Evolutionary conservation across 139 green algal genomes (phyloP).

Genomic region (Volvox reticuliferus): DNA sequence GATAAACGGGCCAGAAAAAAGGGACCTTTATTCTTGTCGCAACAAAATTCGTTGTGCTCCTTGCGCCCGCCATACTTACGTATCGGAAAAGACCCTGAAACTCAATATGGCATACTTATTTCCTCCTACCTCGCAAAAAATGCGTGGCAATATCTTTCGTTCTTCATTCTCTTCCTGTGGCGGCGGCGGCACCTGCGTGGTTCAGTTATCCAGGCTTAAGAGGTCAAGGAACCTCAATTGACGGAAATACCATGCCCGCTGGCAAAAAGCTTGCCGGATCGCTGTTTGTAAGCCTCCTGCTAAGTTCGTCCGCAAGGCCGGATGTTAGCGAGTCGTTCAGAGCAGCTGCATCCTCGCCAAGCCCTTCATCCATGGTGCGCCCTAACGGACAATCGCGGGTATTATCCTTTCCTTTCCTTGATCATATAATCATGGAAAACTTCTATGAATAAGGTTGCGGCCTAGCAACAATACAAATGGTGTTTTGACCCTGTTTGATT

Average conservation of each 20-base stretch:
- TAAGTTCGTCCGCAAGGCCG: conserved; percentile 47
- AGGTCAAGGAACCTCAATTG: too few species aligned
- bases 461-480: too few species aligned
- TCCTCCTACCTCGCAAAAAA: conserved; percentile 31
- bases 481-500: too few species aligned
- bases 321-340: neutral
- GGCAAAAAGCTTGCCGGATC: conserved; percentile 43
- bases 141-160: neutral
- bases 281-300: conserved; percentile 45
- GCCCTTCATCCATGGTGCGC: conserved; percentile 21
- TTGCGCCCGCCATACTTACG: neutral
- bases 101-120: neutral
- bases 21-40: neutral
- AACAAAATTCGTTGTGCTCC: neutral
- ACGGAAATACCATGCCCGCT: neutral
- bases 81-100: conserved; percentile 2
- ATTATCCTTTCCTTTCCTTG: too few species aligned
- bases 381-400: too few species aligned
- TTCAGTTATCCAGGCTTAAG: too few species aligned
- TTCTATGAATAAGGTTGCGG: too few species aligned
- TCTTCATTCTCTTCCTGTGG: neutral
- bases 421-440: too few species aligned
- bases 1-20: neutral
- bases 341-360: neutral
- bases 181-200: conserved; percentile 19